Base-by-base conservation (phyloP, 1,139 yeast species). In the Saccharomyces hybrid region DNA sequence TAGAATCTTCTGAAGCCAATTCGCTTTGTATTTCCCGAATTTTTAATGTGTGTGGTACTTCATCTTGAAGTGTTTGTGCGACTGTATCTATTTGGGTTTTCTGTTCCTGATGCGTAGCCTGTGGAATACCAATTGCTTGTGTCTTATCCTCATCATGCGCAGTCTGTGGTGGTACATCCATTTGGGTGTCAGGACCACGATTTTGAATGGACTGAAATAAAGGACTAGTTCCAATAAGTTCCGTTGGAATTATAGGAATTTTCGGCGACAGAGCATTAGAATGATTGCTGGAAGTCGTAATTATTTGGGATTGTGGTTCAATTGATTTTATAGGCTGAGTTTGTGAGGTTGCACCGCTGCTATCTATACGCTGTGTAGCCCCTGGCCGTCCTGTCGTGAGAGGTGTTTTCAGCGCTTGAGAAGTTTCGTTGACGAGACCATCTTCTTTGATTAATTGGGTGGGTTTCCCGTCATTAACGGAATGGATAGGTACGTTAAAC, bases 1-100 rank as follows among this genome's bases (percentile, higher is more conserved):
- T 52, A 23, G 56, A 56, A 13, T 55, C 53, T 7, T 54, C 57
- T 13, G 3, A 9, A 9, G 44, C 44, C 25, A 62, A 32, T 49
- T 61, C 58, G 28, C 52, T 55, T 47, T 58, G 59, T 19, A 65
- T 54, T 26, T 59, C 57, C 46, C 57, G 59, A 1, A 62, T 62
- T 44, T 57, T 58, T 4, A 62, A 54, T 16, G 14, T 29, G 11
- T 48, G 42, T 5, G 25, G 25, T 13, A 38, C 44, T 8, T 9
- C 23, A 38, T 38, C 44, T 16, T 38, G 44, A 16, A 38, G 16
- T 14, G 44, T 38, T n/a, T 38, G 44, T 16, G 44, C 1, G 25
- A 38, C 11, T 7, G 25, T 38, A 19, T 14, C 16, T n/a, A 32
- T 19, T 27, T 48, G 47, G 34, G 29, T 25, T 23, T 26, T 34